phyloP scores from a whole-genome alignment of 768 basidiomycete genomes.

The Nevesoporus exiguus region DNA sequence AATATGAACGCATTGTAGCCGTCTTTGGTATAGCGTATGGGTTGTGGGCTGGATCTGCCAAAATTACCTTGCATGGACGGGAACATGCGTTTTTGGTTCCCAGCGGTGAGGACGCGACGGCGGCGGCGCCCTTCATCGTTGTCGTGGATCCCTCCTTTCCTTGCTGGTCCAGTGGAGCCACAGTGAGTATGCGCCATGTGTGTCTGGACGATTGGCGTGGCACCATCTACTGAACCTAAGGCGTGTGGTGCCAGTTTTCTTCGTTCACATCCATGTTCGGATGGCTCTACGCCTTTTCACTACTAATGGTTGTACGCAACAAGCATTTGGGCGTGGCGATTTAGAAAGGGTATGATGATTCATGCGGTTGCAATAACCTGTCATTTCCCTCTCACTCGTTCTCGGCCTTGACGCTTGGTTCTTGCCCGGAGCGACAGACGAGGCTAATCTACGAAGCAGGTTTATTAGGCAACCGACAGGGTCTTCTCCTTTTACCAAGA shows the following conservation, averaged over 20 bases:
- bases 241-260: background rate
- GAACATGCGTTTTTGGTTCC: background rate
- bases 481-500: background rate
- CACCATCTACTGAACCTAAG: background rate
- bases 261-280: background rate
- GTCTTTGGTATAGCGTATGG: conserved; percentile 14
- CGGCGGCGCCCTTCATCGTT: background rate
- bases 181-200: background rate
- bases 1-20: conserved; percentile 5
- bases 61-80: conserved; percentile 10
- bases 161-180: background rate
- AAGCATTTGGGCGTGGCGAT: conserved; percentile 9
- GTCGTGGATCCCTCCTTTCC: background rate
- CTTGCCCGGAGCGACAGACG: no score
- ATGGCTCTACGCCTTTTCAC: conserved; percentile 3
- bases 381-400: no score
- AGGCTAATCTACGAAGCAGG: no score
- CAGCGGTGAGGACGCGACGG: background rate
- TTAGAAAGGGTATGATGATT: no score
- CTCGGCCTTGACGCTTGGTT: no score
- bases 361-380: no score
- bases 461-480: background rate
- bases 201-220: background rate
- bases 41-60: conserved; percentile 8
- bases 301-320: background rate